Evolutionary conservation across 2,329 filamentous ascomycete species (phyloP).

Genomic region (Aureobasidium sp.): DNA sequence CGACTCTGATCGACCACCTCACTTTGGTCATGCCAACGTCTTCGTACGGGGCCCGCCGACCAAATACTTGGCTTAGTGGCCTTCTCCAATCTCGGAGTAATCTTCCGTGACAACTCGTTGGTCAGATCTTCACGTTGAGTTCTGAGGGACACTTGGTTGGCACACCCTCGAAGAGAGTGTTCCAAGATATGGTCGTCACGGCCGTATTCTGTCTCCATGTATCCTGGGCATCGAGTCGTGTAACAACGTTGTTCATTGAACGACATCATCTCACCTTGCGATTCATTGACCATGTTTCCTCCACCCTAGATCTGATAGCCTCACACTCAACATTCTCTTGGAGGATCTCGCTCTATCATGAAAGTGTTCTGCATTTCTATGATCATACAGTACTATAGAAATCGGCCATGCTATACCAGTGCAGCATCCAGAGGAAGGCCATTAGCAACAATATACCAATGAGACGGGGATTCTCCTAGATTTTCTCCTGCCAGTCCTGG

Average conservation of each 20-base stretch:
- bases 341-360: too few relatives aligned
- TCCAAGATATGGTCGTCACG: not conserved
- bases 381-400: too few relatives aligned
- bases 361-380: too few relatives aligned
- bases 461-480: not conserved
- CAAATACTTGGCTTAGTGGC: not conserved
- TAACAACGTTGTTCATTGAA: not conserved
- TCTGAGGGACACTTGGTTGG: not conserved
- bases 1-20: not conserved
- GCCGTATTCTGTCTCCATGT: not conserved
- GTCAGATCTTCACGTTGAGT: not conserved
- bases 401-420: not conserved
- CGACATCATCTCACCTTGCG: not conserved
- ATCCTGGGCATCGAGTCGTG: not conserved
- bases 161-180: not conserved
- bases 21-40: not conserved
- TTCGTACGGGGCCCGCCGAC: not conserved
- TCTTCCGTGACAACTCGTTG: not conserved
- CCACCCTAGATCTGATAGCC: too few relatives aligned
- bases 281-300: not conserved
- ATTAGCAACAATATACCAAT: not conserved
- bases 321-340: too few relatives aligned
- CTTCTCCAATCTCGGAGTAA: not conserved
- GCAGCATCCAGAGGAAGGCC: not conserved
- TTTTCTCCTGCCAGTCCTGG: not conserved